Base-by-base conservation (phyloP, 441 rosid genomes). In the Gossypium schwendimanii region DNA sequence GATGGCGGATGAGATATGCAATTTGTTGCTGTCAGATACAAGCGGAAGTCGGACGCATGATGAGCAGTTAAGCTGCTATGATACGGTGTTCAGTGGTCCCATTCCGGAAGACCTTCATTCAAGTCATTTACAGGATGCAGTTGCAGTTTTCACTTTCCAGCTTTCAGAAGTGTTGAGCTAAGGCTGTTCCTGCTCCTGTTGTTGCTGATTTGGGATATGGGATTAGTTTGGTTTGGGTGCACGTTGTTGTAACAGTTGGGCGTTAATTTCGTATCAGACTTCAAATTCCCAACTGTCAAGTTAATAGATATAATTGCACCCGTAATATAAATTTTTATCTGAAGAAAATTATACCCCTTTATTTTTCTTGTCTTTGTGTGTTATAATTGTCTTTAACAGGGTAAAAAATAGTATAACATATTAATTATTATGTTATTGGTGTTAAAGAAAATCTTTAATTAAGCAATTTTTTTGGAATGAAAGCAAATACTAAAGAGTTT, bases 51-150 rank as follows among this genome's bases (percentile, higher is more conserved):
- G 78, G 24, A 80, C 83, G 0, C 81, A 88, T 15, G 99, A 91
- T 55, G 81, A 72, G 28, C 99, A 92, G 72, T 82, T 95, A 70
- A 84, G 80, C 74, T 91, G 96, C 87, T 87, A 89, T 6, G 81
- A 80, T 66, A 87, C 89, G 8, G 87, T 89, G 18, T 88, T 91
- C 59, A 73, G 76, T 39, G 96, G 91, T 45, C 96, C 98, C 0
- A 53, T 84, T 24, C 95, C 96, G 0, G 91, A 87, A 82, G 96
- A 95, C 78, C 52, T 79, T 3, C 87, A 87, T 24, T 82, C 96
- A 11, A 80, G 72, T 73, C 94, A 91, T 87, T 74, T 95, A 77
- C 99, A 95, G 82, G 99, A 93, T 75, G 94, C 97, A 3, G 98
- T 91, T 39, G 73, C 95, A 23, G 88, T 95, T 26, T 95, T 87